Base-by-base conservation (phyloP, 257 asterid species). In the Solanum gracilifrons region DNA sequence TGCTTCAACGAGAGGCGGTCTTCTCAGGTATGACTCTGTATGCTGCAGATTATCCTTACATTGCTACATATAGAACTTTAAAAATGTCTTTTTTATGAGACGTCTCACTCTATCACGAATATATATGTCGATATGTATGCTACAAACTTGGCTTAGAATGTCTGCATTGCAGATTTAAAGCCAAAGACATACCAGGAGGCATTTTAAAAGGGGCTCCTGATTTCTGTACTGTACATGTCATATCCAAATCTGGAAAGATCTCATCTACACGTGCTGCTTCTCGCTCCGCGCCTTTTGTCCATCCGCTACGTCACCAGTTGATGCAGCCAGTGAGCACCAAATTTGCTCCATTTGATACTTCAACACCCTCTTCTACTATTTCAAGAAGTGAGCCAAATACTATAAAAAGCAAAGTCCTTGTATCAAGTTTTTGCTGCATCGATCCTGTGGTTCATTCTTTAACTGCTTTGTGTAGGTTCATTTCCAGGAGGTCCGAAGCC, bases 181-280 rank as follows among this genome's bases (percentile, higher is more conserved):
- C 88, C 15, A 95, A 92, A 91, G 99, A 97, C 88, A 93, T 94
- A 76, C 96, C 99, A 32, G 95, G 96, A 86, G 90, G 87, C 83
- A 90, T 97, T 85, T 51, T 93, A 51, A 97, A 95, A 90, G 95
- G 94, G 27, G 94, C 93, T 51, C 99, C 99, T 1, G 98, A 96
- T 88, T 96, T 92, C 89, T 97, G 99, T 91, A 92, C 96, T 3
- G 93, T 93, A 85, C 95, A 92, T 90, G 89, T 95, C 60, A 94
- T 97, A 89, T 90, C 95, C 87, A 97, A 95, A 92, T 43, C 83
- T 46, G 99, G 98, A 76, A 97, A 97, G 93, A 93, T 95, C 58
- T 89, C 94, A 9, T 91, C 98, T 21, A 93, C 98, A 5, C 90
- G 93, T 80, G 87, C 98, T 64, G 97, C 99, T 21, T 85, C 94